phyloP scores from a whole-genome alignment of 805 yeast species.

The Candida nemodendra region DNA sequence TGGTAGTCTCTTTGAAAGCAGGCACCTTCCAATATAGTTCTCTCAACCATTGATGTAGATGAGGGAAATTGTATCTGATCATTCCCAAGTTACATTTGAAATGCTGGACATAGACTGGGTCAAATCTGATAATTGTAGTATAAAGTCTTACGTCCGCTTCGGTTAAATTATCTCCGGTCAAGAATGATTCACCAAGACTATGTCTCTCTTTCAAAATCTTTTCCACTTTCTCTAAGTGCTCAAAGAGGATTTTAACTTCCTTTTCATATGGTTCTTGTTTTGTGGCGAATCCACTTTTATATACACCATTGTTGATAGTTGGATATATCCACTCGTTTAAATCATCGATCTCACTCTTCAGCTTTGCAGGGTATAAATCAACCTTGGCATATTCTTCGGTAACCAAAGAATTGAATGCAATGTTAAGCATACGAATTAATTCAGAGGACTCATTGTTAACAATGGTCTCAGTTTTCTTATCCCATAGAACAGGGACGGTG shows the following conservation, averaged over 20 bases:
- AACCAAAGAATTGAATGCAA: conserved; percentile 64
- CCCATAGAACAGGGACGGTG: conserved; percentile 95
- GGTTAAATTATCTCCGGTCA: conserved; percentile 67
- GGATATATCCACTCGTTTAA: conserved; percentile 81
- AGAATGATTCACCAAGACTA: conserved; percentile 34
- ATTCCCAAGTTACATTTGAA: conserved; percentile 88
- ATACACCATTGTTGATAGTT: conserved; percentile 87
- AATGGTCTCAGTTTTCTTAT: conserved; percentile 73
- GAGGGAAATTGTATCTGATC: conserved; percentile 78
- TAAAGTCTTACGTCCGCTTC: conserved; percentile 89
- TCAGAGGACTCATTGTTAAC: conserved; percentile 92
- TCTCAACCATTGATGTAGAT: conserved; percentile 74
- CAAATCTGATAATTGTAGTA: conserved; percentile 88
- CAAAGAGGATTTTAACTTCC: conserved; percentile 62
- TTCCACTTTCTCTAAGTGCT: conserved; percentile 70
- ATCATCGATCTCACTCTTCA: conserved; percentile 64
- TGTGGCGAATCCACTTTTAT: conserved; percentile 88
- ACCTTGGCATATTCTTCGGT: conserved; percentile 47
- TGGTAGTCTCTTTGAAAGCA: conserved; percentile 74
- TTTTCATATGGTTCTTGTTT: conserved; percentile 77
- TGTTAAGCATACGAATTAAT: conserved; percentile 78
- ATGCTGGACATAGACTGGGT: conserved; percentile 91
- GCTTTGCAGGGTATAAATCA: conserved; percentile 60
- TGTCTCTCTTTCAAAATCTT: conserved; percentile 48
- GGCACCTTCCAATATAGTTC: conserved; percentile 74